Conservation (phyloP, 2,329 filamentous ascomycete species). For the Chlorencoelia australis region DNA sequence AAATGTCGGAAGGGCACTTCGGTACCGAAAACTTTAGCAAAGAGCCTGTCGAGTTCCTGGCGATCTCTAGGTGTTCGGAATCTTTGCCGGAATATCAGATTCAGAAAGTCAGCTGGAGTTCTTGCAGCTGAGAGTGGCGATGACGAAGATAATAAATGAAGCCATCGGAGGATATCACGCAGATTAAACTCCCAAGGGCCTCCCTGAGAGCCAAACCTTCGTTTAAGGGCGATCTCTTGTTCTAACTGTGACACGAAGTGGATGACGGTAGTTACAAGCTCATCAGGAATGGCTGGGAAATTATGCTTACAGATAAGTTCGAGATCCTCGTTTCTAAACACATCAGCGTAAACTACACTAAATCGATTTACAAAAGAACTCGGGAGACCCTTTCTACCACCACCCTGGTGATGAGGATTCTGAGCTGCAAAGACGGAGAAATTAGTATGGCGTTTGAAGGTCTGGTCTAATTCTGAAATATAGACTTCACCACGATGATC, state of each 20-base stretch:
- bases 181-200: slow-evolving; percentile 96
- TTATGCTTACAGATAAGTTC: slow-evolving; percentile 70
- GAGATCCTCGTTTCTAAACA: slow-evolving; percentile 74
- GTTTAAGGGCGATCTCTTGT: slow-evolving; percentile 51
- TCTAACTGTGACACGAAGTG: slow-evolving; percentile 75
- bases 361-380: slow-evolving; percentile 97
- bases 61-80: slow-evolving; percentile 69
- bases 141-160: slow-evolving; percentile 56
- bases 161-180: slow-evolving; percentile 81
- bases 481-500: slow-evolving; percentile 96
- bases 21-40: slow-evolving; percentile 49
- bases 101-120: slow-evolving; percentile 61
- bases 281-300: slow-evolving; percentile 52
- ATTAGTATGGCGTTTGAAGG: slow-evolving; percentile 77
- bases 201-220: slow-evolving; percentile 49
- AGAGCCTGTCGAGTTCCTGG: slow-evolving; percentile 53
- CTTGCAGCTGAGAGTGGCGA: slow-evolving; percentile 52
- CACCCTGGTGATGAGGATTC: slow-evolving; percentile 95
- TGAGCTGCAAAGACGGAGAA: slow-evolving; percentile 97
- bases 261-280: slow-evolving; percentile 59
- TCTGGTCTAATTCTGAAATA: slow-evolving; percentile 87
- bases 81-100: slow-evolving; percentile 75
- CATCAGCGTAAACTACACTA: slow-evolving; percentile 92
- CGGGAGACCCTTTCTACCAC: slow-evolving; percentile 86
- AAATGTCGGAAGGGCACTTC: slow-evolving; percentile 44